Percentiles rank a stretch among this genome's conserved stretches.
These are phyloP conservation scores for Eucalyptus decipiens DNA, from an alignment of 345 rosid genomes.

Conservation along the genomic window DNA sequence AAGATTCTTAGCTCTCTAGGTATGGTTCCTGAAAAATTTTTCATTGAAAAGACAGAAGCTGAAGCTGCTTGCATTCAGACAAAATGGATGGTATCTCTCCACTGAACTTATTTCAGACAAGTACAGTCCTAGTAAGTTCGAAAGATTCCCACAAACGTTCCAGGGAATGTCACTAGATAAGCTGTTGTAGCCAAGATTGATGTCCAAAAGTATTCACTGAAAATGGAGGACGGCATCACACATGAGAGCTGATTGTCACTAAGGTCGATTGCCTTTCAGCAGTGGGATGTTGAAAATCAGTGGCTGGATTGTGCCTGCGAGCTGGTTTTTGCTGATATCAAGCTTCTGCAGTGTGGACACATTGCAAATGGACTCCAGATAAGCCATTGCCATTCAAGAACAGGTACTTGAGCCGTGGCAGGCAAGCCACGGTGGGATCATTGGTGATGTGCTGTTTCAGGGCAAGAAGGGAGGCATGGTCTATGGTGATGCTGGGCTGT, in stretches of 20 bases:
- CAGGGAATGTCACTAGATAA: neutral
- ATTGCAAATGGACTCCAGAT: neutral
- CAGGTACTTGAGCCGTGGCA: neutral
- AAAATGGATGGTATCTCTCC: neutral
- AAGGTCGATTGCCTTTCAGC: neutral
- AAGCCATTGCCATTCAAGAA: neutral
- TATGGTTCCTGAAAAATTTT: neutral
- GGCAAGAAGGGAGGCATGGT: neutral
- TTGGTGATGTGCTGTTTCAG: neutral
- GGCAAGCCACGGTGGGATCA: neutral
- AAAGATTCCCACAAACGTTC: neutral
- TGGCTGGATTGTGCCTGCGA: neutral
- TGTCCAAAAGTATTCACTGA: neutral
- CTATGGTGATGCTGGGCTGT: neutral
- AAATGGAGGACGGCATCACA: no score
- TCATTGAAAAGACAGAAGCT: neutral
- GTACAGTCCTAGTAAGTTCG: neutral
- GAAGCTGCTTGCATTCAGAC: neutral
- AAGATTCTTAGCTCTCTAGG: neutral
- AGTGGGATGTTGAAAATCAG: neutral
- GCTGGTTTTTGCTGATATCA: neutral
- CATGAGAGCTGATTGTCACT: neutral
- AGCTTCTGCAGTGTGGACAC: neutral
- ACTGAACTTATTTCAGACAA: neutral
- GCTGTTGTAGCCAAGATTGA: rapidly evolving